These are phyloP conservation scores for Phylloporus sp. DNA, from an alignment of 768 basidiomycete genomes.

Conservation along the genomic window DNA sequence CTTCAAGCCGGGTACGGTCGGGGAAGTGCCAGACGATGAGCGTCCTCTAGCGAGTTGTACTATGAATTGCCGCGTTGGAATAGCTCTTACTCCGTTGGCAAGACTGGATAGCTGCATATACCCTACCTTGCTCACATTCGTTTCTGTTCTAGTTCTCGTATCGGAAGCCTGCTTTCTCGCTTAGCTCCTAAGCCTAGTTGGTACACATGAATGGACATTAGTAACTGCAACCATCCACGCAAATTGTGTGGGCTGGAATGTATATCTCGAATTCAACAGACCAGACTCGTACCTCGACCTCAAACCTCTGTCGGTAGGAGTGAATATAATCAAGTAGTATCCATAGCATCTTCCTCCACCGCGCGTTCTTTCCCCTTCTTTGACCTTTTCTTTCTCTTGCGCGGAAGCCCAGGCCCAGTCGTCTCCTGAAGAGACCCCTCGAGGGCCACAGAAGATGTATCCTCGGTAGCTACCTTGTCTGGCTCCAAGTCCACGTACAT, in stretches of 20 bases:
- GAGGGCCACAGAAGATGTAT: neutral
- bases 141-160: slow-evolving; percentile 15
- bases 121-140: slow-evolving; percentile 19
- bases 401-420: neutral
- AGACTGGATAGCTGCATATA: slow-evolving; percentile 21
- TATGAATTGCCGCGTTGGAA: slow-evolving; percentile 6
- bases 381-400: slow-evolving; percentile 15
- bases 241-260: no score
- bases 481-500: slow-evolving; percentile 19
- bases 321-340: slow-evolving; percentile 5
- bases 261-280: no score
- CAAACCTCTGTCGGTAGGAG: no score
- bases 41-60: neutral
- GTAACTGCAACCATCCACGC: neutral
- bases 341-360: slow-evolving; percentile 20
- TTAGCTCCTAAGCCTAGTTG: neutral
- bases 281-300: no score
- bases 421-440: slow-evolving; percentile 4
- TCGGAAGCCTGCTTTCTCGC: slow-evolving; percentile 6
- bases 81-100: slow-evolving; percentile 1
- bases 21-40: slow-evolving; percentile 40
- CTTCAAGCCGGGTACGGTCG: slow-evolving; percentile 84
- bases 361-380: slow-evolving; percentile 28
- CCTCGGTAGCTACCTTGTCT: neutral
- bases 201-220: slow-evolving; percentile 11